phyloP scores from a whole-genome alignment of 148 eudicot species.

The Drosera capensis region DNA sequence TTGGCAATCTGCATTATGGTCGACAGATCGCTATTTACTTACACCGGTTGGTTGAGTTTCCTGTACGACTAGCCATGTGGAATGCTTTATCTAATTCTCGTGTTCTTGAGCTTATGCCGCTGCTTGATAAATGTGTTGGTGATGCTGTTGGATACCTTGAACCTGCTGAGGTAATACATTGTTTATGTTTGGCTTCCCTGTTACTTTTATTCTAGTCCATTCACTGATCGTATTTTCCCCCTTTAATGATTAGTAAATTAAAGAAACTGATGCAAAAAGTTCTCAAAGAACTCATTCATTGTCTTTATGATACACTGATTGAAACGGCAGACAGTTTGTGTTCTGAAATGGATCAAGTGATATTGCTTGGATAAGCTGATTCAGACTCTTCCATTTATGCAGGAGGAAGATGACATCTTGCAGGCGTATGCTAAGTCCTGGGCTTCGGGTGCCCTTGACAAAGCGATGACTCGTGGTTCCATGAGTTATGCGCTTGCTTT shows the following conservation, averaged over 20 bases:
- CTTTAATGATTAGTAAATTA: neutral
- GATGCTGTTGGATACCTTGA: slow-evolving; percentile 64
- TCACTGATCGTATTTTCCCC: neutral
- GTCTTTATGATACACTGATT: neutral
- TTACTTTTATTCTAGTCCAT: neutral
- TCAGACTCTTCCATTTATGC: slow-evolving; percentile 11
- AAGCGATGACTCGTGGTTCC: slow-evolving; percentile 45
- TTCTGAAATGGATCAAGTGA: neutral
- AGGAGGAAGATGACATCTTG: slow-evolving; percentile 60
- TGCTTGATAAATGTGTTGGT: slow-evolving; percentile 42
- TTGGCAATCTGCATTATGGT: slow-evolving; percentile 63
- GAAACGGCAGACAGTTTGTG: neutral
- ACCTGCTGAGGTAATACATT: slow-evolving; percentile 58
- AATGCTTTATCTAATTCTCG: slow-evolving; percentile 53
- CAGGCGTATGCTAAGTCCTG: slow-evolving; percentile 85
- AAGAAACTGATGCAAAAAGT: too few relatives aligned
- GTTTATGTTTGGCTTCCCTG: neutral
- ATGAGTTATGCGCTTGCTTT: slow-evolving; percentile 43
- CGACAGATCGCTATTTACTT: slow-evolving; percentile 71
- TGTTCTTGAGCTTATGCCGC: slow-evolving; percentile 81
- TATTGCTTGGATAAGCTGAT: neutral
- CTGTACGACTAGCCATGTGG: slow-evolving; percentile 71
- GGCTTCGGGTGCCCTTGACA: slow-evolving; percentile 79
- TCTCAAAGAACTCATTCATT: too few relatives aligned
- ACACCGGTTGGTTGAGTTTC: slow-evolving; percentile 47